Conservation (phyloP, 2,329 filamentous ascomycete genomes). For the Colletotrichum australisinense region DNA sequence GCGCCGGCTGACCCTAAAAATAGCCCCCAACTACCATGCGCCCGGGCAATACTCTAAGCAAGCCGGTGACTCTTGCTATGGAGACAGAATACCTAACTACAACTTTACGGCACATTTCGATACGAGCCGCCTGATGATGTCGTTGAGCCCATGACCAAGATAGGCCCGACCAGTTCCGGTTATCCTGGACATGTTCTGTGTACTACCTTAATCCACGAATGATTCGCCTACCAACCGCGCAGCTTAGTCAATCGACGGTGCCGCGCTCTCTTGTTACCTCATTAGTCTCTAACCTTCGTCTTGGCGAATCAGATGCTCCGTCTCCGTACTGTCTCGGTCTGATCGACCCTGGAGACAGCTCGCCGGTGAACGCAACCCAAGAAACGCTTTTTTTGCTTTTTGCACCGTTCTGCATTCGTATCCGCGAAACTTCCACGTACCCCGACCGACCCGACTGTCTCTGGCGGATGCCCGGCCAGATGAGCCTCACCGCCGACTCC, state of each 20-base stretch:
- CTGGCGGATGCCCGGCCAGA: background rate
- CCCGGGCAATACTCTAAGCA: background rate
- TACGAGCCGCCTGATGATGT: background rate
- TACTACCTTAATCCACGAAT: background rate
- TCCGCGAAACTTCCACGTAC: background rate
- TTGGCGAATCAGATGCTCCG: background rate
- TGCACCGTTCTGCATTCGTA: constrained; percentile 5
- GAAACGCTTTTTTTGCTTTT: constrained; percentile 10
- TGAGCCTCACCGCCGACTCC: constrained; percentile 20
- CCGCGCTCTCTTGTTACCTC: background rate
- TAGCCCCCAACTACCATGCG: constrained; percentile 14
- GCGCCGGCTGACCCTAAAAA: constrained; percentile 22
- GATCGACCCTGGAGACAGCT: background rate
- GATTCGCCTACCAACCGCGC: constrained; percentile 18
- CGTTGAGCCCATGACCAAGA: background rate
- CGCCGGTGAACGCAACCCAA: background rate
- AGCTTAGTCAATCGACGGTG: constrained; percentile 1
- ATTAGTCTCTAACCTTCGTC: background rate
- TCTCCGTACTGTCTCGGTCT: background rate
- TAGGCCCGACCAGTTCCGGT: background rate
- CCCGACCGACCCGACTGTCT: background rate
- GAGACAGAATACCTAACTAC: background rate
- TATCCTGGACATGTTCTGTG: background rate
- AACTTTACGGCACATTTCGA: background rate
- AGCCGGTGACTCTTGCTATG: background rate